These are phyloP conservation scores for Tulasnella sp. DNA, from an alignment of 768 basidiomycete genomes.

Conservation along the genomic window DNA sequence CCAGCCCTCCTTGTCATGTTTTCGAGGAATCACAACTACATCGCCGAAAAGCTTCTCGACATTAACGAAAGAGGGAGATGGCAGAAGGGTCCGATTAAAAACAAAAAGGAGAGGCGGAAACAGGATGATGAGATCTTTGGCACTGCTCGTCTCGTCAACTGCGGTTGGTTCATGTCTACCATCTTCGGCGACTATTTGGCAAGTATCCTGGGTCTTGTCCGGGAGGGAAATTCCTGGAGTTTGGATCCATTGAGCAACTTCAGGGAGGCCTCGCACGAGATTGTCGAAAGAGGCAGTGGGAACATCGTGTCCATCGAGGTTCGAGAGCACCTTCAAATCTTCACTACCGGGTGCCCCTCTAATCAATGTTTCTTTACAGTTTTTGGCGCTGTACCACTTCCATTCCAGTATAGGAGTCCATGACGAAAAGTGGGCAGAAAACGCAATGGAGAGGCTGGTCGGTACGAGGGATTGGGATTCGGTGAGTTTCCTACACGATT, in stretches of 20 bases:
- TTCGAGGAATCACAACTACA: constrained; percentile 76
- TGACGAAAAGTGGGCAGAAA: constrained; percentile 36
- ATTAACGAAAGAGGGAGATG: constrained; percentile 78
- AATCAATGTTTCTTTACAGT: constrained; percentile 1
- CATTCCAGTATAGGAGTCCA: constrained; percentile 35
- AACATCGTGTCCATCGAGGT: constrained; percentile 41
- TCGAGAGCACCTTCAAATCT: constrained; percentile 40
- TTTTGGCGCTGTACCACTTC: constrained; percentile 36
- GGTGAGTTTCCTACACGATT: not conserved
- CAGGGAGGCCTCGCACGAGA: constrained; percentile 55
- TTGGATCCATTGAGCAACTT: constrained; percentile 58
- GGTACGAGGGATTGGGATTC: not conserved
- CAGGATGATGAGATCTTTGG: constrained; percentile 75
- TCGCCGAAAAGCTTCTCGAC: constrained; percentile 73
- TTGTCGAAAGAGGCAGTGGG: constrained; percentile 59
- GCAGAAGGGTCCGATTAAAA: constrained; percentile 50
- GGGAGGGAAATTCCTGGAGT: constrained; percentile 37
- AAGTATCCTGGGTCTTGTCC: constrained; percentile 32
- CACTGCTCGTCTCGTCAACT: constrained; percentile 75
- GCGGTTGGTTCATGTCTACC: constrained; percentile 44
- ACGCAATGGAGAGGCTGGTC: not conserved
- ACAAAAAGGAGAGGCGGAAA: constrained; percentile 39
- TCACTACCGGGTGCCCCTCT: not conserved
- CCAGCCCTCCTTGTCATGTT: constrained; percentile 81
- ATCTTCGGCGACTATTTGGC: constrained; percentile 39